Percentiles rank a stretch among this genome's conserved stretches.
These are phyloP conservation scores for Rhizophagus clarus DNA, from an alignment of 192 early-diverging fungal species.

Conservation along the genomic window DNA sequence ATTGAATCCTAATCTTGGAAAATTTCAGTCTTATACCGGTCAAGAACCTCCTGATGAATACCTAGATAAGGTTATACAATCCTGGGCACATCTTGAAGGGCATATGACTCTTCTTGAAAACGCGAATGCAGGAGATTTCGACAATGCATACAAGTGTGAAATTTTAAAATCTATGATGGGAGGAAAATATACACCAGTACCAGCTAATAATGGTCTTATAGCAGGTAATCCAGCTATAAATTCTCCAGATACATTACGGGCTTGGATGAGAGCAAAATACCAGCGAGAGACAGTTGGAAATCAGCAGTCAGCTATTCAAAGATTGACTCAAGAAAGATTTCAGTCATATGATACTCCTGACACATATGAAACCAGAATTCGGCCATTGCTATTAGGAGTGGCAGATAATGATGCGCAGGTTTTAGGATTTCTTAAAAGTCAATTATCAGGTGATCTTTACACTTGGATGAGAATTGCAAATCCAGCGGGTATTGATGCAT, in stretches of 20 bases:
- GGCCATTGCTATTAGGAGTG: constrained; percentile 13
- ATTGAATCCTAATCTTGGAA: not conserved
- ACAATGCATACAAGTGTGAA: constrained; percentile 4
- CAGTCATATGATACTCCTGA: too few relatives aligned
- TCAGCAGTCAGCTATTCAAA: not conserved
- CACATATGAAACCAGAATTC: constrained; percentile 27
- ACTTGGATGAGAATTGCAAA: not conserved
- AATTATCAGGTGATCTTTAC: constrained; percentile 25
- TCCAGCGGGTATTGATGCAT: not conserved
- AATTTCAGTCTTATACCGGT: not conserved
- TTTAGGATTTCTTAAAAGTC: constrained; percentile 19
- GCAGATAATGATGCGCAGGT: constrained; percentile 1
- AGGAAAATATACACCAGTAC: constrained; percentile 24
- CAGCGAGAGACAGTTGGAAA: too few relatives aligned
- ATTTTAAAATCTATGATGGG: constrained; percentile 28
- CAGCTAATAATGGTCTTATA: too few relatives aligned
- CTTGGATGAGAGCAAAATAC: not conserved
- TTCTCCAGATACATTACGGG: not conserved
- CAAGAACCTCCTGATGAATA: constrained; percentile 30
- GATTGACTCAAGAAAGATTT: constrained; percentile 19
- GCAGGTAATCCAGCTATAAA: too few relatives aligned
- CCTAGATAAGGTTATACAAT: constrained; percentile 9
- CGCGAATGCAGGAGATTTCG: constrained; percentile 16
- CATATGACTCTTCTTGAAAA: constrained; percentile 9
- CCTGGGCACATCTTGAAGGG: too few relatives aligned